phyloP scores from a whole-genome alignment of 2,329 filamentous ascomycete species.

The Coniochaeta sp. region DNA sequence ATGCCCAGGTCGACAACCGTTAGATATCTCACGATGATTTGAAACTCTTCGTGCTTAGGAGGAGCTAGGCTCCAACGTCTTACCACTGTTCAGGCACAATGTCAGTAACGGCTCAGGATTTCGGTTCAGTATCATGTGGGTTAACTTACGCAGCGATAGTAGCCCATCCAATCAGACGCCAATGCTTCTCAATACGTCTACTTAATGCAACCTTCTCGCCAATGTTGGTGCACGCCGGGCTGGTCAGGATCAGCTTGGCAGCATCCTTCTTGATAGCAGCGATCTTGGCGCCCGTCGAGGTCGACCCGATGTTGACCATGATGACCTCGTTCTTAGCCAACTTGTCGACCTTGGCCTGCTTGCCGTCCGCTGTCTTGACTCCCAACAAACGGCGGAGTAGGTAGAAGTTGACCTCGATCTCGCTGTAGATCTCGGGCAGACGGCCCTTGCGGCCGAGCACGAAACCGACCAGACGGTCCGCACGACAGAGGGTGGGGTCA shows the following conservation, averaged over 20 bases:
- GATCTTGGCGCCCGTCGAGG: slow-evolving; percentile 95
- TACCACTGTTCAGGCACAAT: slow-evolving; percentile 31
- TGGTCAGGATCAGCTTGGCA: slow-evolving; percentile 87
- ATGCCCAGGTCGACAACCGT: background rate
- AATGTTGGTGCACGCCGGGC: slow-evolving; percentile 91
- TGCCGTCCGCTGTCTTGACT: slow-evolving; percentile 96
- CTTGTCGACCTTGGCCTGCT: slow-evolving; percentile 99
- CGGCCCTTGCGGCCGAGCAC: slow-evolving; percentile 91
- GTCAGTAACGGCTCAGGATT: slow-evolving; percentile 12
- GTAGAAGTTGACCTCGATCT: slow-evolving; percentile 99
- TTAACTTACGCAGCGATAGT: slow-evolving; percentile 61
- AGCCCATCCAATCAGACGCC: slow-evolving; percentile 90
- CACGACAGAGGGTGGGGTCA: slow-evolving; percentile 95
- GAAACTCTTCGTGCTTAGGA: slow-evolving; percentile 22
- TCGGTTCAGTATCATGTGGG: background rate
- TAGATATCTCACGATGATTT: background rate
- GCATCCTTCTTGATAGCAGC: slow-evolving; percentile 96
- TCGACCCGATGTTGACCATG: slow-evolving; percentile 99
- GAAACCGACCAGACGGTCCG: slow-evolving; percentile 97
- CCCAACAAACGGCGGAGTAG: slow-evolving; percentile 86
- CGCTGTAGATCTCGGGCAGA: slow-evolving; percentile 93
- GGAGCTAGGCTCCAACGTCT: slow-evolving; percentile 44
- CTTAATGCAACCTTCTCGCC: slow-evolving; percentile 96
- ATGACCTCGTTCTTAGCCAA: slow-evolving; percentile 97
- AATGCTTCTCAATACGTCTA: slow-evolving; percentile 98